Base-by-base conservation (phyloP, 495 filamentous ascomycete genomes). In the Aspergillus olivimuriae region DNA sequence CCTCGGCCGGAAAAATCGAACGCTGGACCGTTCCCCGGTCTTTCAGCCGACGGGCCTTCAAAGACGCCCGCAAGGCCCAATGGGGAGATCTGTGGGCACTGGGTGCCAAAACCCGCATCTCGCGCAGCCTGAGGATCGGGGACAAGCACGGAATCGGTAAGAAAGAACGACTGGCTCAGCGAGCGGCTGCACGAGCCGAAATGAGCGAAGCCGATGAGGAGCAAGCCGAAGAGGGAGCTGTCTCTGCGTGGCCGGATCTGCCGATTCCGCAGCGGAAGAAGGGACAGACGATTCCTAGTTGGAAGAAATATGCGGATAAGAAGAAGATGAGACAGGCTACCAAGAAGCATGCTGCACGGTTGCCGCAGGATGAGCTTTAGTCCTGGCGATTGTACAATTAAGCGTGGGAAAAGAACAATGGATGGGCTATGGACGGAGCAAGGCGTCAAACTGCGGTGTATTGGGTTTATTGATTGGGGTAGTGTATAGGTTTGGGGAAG, bases 41-140 rank as follows among this genome's bases (percentile, higher is more conserved):
- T 30, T 94, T 81, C 62, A 82, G 83, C 48, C 82, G 76, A 44
- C 76, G 82, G 50, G 87, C 87, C 2, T 97, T 86, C 68, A 83
- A 82, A 34, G 94, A 98, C 56, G 94, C 94, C 20, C 80, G 91
- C 44, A 98, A 98, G 61, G 75, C 83, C 0, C 62, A 61, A 28
- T 97, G 92, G 92, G 92, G 94, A 33, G 92, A 98, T 61, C 68
- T 96, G 15, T 98, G 92, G 92, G 89, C 89, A 4, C 70, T 98
- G 2, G 94, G 91, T 1, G 90, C 89, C 5, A 98, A 97, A 76
- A 94, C 87, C 0, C 73, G 87, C 32, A 74, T 82, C 1, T 50
- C 51, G 3, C 68, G 85, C 44, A 73, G 65, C 30, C 57, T 87
- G 34, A 77, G 80, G 21, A 68, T 88, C 2, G 83, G 84, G 9